These are phyloP conservation scores for Ichthyophthirius multifiliis DNA, from an alignment of 169 alveolate genomes.

Conservation along the genomic window DNA sequence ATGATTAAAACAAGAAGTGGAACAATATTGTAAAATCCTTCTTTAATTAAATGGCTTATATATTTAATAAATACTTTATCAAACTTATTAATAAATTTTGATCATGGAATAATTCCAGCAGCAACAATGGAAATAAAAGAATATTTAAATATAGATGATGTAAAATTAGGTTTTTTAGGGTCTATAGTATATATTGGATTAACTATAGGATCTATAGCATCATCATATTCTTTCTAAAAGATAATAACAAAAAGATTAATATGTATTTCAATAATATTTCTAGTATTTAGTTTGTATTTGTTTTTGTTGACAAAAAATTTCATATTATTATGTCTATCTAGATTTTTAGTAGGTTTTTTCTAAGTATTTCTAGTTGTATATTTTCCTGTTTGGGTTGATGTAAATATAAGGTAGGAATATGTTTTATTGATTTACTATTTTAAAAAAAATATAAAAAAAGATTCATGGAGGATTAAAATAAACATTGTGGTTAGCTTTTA, in stretches of 20 bases:
- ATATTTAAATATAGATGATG: constrained; percentile 55
- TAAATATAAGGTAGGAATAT: background rate
- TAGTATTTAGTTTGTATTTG: constrained; percentile 18
- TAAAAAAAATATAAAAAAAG: background rate
- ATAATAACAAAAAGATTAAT: constrained; percentile 45
- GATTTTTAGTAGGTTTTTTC: constrained; percentile 56
- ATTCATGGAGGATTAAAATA: constrained; percentile 34
- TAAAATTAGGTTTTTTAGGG: constrained; percentile 74
- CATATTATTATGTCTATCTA: constrained; percentile 35
- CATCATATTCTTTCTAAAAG: constrained; percentile 43
- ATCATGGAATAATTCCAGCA: constrained; percentile 78
- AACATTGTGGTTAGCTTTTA: constrained; percentile 57
- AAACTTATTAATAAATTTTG: constrained; percentile 61
- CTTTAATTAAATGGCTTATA: too few relatives aligned
- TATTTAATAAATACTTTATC: too few relatives aligned
- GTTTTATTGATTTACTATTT: background rate
- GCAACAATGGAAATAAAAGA: constrained; percentile 50
- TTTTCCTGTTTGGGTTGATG: constrained; percentile 81
- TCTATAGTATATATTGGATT: constrained; percentile 76
- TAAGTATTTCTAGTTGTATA: constrained; percentile 66
- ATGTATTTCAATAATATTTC: constrained; percentile 12
- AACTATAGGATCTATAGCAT: constrained; percentile 57
- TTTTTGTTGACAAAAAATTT: constrained; percentile 38
- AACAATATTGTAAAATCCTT: too few relatives aligned
- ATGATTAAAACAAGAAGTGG: too few relatives aligned